Evolutionary conservation across 2,329 filamentous ascomycete species (phyloP), one percentile per base, ranked within the genome.

Genomic region (Aspergillus clavatus): DNA sequence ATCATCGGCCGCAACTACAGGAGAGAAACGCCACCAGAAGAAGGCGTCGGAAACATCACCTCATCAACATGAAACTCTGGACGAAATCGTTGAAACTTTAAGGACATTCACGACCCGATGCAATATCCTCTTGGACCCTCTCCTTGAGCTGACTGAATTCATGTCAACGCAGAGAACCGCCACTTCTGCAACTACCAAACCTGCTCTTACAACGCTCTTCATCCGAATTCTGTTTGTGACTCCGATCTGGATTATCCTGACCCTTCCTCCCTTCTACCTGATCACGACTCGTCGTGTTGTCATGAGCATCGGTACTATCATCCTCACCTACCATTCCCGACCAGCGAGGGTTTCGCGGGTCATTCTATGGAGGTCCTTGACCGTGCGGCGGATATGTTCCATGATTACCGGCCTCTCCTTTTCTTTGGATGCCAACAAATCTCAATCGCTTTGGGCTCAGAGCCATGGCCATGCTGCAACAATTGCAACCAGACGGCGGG

Each of bases 31-130:
- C 43, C 71, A 68, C 44, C 78, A 73, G 48, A 72, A 72, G 14
- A 67, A 49, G 12, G 46, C 68, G 2, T 72, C 75, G 7, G 87
- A 89, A 57, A 80, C 78, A 5, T 82, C 78, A 49, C 84, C 83
- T 33, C 83, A 85, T 48, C 87, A 93, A 58, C 88, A 95, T 60
- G 96, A 96, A 73, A 96, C 89, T 40, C 71, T 98, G 42, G 93
- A 98, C 65, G 93, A 98, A 71, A 98, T 98, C 49, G 87, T 98
- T 45, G 90, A 97, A 57, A 95, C 88, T 0, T 72, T 98, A 36
- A 89, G 89, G 65, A 83, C 89, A 54, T 88, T 98, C 56, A 97
- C 91, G 0, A 86, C 85, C 4, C 80, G 93, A 39, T 96, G 93
- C 69, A 95, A 96, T 66, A 85, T 95, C 42, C 74, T 98, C 14